Evolutionary conservation across 345 rosid species (phyloP).

Genomic region (Pistacia atlantica): DNA sequence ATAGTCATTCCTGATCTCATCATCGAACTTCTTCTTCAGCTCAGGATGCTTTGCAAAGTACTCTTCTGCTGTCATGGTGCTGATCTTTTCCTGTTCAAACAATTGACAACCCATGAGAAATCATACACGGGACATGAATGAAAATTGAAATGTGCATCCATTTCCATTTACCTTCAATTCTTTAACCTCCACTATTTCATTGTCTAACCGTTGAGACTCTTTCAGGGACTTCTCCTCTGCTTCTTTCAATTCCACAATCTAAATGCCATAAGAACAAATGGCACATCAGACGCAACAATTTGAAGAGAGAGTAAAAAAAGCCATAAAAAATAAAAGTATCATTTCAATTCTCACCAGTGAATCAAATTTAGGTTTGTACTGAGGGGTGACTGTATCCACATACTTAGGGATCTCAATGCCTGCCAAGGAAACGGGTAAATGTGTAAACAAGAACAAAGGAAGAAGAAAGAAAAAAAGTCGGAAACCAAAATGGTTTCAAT

Average conservation of each 20-base stretch:
- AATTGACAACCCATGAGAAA: conserved; percentile 12
- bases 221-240: conserved; percentile 82
- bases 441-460: neutral
- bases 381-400: conserved; percentile 85
- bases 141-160: neutral
- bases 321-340: neutral
- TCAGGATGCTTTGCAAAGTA: conserved; percentile 97
- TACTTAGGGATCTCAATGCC: conserved; percentile 86
- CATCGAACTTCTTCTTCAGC: conserved; percentile 91
- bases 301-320: neutral
- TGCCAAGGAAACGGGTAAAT: conserved; percentile 35
- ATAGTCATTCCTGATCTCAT: conserved; percentile 91
- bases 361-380: conserved; percentile 94
- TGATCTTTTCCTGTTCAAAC: conserved; percentile 71
- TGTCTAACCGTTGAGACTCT: conserved; percentile 81
- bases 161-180: conserved; percentile 71
- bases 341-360: conserved; percentile 60
- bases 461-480: neutral
- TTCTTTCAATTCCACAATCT: conserved; percentile 92
- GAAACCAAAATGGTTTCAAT: neutral
- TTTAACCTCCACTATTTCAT: conserved; percentile 83
- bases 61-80: conserved; percentile 99
- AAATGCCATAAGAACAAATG: conserved; percentile 12
- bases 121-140: neutral
- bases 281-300: neutral